A percentile compares a stretch with the other conserved stretches of the same genome.
Conservation (phyloP, 306 rosid genomes). For the Gillenia trifoliata region DNA sequence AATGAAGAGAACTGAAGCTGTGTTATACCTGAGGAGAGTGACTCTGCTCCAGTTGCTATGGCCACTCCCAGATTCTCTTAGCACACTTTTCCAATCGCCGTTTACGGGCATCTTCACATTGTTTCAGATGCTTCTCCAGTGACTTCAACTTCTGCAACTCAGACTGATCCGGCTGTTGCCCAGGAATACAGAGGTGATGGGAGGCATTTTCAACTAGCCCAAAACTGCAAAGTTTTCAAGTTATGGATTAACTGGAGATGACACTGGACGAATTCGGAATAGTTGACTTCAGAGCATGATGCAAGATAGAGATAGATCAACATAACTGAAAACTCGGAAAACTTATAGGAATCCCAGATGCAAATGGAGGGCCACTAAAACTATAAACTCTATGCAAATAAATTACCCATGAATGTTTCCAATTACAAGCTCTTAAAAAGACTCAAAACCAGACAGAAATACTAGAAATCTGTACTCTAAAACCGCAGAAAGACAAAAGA, state of each 20-base stretch:
- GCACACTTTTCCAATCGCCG: conserved; percentile 71
- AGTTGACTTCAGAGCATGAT: not conserved
- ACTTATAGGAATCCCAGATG: not conserved
- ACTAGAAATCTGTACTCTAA: not conserved
- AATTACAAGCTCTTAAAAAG: not conserved
- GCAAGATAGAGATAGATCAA: not conserved
- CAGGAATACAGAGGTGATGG: conserved; percentile 53
- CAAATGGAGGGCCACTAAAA: not conserved
- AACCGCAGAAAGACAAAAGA: not conserved
- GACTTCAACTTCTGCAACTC: conserved; percentile 67
- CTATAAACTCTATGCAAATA: not conserved
- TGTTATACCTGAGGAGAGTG: conserved; percentile 68
- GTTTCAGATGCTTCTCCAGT: conserved; percentile 66
- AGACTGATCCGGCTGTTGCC: conserved; percentile 46
- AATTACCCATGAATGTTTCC: conserved; percentile 7
- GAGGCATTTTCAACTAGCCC: conserved; percentile 63
- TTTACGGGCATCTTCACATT: conserved; percentile 56
- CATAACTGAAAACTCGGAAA: not conserved
- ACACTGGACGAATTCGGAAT: not conserved
- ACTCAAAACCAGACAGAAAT: not conserved
- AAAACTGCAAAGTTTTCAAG: conserved; percentile 41
- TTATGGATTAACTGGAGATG: conserved; percentile 7
- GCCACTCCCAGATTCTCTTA: conserved; percentile 69
- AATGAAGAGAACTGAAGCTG: not conserved
- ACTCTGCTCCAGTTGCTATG: conserved; percentile 63